Evolutionary conservation across 192 early-diverging fungal genomes (phyloP).

Genomic region (Chytriomyces hyalinus): DNA sequence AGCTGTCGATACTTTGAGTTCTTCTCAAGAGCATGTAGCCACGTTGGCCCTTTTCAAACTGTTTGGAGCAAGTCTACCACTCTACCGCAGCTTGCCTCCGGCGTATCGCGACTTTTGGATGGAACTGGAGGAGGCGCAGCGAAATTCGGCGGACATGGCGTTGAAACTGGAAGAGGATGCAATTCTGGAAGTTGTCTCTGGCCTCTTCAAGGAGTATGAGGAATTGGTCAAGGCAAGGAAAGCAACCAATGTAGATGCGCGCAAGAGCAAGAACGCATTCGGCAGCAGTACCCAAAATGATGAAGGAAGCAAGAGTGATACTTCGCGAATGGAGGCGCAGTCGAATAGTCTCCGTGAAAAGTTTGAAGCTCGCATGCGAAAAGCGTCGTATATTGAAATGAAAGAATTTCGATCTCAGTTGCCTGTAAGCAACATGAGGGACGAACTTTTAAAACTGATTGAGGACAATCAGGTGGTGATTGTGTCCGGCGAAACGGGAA

Average conservation of each 20-base stretch:
- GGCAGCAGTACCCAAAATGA: conserved; percentile 30
- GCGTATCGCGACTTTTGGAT: conserved; percentile 68
- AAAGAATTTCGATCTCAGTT: conserved; percentile 46
- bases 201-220: conserved; percentile 16
- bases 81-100: conserved; percentile 62
- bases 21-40: conserved; percentile 59
- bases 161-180: background rate
- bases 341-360: conserved; percentile 37
- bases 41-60: conserved; percentile 57
- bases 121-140: conserved; percentile 49
- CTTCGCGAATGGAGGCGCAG: conserved; percentile 3
- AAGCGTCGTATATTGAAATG: conserved; percentile 37
- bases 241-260: no score
- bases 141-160: background rate
- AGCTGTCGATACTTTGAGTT: conserved; percentile 16
- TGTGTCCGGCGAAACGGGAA: conserved; percentile 82
- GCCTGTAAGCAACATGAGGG: conserved; percentile 63
- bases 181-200: conserved; percentile 4
- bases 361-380: conserved; percentile 45
- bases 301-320: background rate
- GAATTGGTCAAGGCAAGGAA: background rate
- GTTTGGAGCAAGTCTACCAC: conserved; percentile 44
- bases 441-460: conserved; percentile 59
- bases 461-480: conserved; percentile 66
- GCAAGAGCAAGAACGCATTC: no score